Percentiles rank a stretch among this genome's conserved stretches.
Evolutionary conservation across 2,329 filamentous ascomycete species (phyloP).

Genomic region (Colletotrichum kahawae): DNA sequence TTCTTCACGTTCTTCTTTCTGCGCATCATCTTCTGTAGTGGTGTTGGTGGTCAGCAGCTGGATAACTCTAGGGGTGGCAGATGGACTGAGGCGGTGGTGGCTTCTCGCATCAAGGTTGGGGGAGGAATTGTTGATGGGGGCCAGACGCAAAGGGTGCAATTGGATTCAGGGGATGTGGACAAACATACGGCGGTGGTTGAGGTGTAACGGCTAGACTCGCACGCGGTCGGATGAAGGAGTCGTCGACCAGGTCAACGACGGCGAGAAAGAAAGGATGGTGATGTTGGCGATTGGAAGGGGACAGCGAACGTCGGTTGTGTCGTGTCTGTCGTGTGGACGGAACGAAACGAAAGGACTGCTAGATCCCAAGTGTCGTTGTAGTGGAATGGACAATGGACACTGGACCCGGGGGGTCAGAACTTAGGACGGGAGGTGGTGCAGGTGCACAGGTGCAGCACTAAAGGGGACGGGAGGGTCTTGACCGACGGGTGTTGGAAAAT

Average conservation of each 20-base stretch:
- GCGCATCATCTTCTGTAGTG: conserved; percentile 85
- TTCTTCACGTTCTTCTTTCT: conserved; percentile 99
- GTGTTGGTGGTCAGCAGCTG: conserved; percentile 29
- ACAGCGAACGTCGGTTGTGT: conserved; percentile 15
- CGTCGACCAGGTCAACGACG: conserved; percentile 16
- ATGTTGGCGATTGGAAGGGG: conserved; percentile 5
- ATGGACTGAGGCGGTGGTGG: conserved; percentile 11
- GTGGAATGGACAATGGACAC: conserved; percentile 5
- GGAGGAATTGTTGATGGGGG: conserved; percentile 5
- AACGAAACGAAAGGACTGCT: conserved; percentile 19
- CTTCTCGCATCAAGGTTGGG: not conserved
- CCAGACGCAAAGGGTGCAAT: not conserved
- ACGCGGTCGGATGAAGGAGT: not conserved
- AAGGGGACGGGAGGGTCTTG: conserved; percentile 27
- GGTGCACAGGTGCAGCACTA: conserved; percentile 1
- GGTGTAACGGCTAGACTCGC: conserved; percentile 1
- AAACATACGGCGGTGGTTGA: conserved; percentile 18
- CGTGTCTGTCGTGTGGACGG: conserved; percentile 8
- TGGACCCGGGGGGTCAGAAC: not conserved
- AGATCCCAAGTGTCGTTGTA: conserved; percentile 22
- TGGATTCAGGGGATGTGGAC: not conserved
- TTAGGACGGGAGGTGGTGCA: conserved; percentile 16
- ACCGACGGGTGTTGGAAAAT: conserved; percentile 30
- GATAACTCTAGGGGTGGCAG: conserved; percentile 7
- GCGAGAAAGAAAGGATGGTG: not conserved